Base-by-base conservation (phyloP, 2,329 filamentous ascomycete genomes). In the Aspergillus piperis region DNA sequence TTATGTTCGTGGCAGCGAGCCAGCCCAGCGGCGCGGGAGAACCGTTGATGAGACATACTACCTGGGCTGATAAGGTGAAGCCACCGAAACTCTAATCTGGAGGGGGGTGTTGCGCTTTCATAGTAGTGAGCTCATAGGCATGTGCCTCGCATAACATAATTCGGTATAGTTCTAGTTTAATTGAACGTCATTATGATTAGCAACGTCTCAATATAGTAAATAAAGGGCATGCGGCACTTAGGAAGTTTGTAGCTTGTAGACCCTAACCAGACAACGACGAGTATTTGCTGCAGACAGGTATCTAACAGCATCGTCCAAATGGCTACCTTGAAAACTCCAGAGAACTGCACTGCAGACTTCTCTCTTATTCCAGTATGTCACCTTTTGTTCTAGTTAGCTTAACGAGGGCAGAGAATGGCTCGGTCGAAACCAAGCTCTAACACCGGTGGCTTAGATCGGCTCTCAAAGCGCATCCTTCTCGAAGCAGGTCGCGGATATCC, bases 1-100 rank as follows among this genome's bases (percentile, higher is more conserved):
- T 74, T 97, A 96, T 80, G 91, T 92, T 68, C 83, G 83, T 64
- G 92, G 93, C 64, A 89, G 85, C 61, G 93, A 96, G 85, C 92
- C 92, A 49, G 81, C 86, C 71, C 96, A 89, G 82, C 85, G 96
- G 79, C 87, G 92, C 68, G 93, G 93, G 69, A 86, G 93, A 60
- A 91, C 89, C 55, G 84, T 88, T 50, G 92, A 97, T 73, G 94
- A 97, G 88, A 92, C 91, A 80, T 93, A 87, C 80, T 96, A 88
- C 78, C 87, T 85, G 41, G 56, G 58, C 30, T 50, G 47, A 44
- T 44, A 44, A 53, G 50, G 27, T 10, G 25, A 36, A 44, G 39
- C 36, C 32, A 41, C 36, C 23, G 6, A 55, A 47, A 11, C n/a
- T 17, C 6, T 19, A 30, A 23, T 27, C n/a, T 13, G 11, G 32